Evolutionary conservation across 176 grass and related monocot species (phyloP).

Genomic region (Pontederia paniculata): DNA sequence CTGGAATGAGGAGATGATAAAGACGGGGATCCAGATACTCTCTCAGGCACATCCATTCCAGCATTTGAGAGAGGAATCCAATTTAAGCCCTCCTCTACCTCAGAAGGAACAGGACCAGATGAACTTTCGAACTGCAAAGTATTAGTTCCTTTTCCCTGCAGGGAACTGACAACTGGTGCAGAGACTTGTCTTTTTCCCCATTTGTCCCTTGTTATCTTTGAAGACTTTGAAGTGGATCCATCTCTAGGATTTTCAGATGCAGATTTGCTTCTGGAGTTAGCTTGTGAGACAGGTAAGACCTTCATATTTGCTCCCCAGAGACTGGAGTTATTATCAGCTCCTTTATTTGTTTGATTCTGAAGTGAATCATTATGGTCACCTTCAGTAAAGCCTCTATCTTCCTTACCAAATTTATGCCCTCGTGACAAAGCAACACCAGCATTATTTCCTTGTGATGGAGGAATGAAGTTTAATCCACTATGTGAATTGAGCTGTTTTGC

Average conservation of each 20-base stretch:
- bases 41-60: slow-evolving; percentile 42
- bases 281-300: slow-evolving; percentile 23
- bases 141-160: slow-evolving; percentile 27
- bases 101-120: slow-evolving; percentile 27
- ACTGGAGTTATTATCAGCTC: slow-evolving; percentile 21
- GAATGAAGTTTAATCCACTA: slow-evolving; percentile 16
- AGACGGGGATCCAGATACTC: slow-evolving; percentile 21
- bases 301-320: slow-evolving; percentile 24
- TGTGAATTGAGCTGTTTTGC: slow-evolving; percentile 32
- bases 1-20: slow-evolving; percentile 21
- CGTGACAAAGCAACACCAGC: slow-evolving; percentile 16
- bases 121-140: slow-evolving; percentile 45
- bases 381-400: slow-evolving; percentile 23
- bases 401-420: slow-evolving; percentile 30
- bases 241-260: slow-evolving; percentile 34
- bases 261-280: slow-evolving; percentile 34
- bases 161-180: slow-evolving; percentile 12
- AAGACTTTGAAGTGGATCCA: slow-evolving; percentile 35
- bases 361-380: slow-evolving; percentile 39
- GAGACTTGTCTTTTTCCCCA: slow-evolving; percentile 53
- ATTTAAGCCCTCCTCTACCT: slow-evolving; percentile 35
- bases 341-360: slow-evolving; percentile 45
- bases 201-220: slow-evolving; percentile 45
- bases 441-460: slow-evolving; percentile 3
- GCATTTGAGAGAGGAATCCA: slow-evolving; percentile 23